Conservation (phyloP, 257 asterid species). For the Solanum megistacrolobum region DNA sequence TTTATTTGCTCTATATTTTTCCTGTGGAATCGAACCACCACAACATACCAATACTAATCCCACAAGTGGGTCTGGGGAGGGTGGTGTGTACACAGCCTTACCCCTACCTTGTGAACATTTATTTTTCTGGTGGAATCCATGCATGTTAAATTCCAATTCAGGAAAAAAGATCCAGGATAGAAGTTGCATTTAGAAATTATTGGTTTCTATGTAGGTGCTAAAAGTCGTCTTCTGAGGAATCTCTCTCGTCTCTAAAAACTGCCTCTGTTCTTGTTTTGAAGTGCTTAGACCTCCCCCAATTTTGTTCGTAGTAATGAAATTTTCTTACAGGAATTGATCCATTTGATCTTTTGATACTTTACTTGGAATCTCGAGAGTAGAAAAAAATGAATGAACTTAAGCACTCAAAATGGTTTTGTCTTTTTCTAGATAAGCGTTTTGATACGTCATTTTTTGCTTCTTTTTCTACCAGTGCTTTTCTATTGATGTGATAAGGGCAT, state of each 20-base stretch:
- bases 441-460: background rate
- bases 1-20: background rate
- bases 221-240: background rate
- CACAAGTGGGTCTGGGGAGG: background rate
- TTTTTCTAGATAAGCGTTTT: background rate
- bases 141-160: background rate
- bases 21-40: background rate
- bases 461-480: background rate
- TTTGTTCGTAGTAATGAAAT: background rate
- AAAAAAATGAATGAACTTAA: background rate
- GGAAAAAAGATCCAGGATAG: background rate
- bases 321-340: background rate
- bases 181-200: background rate
- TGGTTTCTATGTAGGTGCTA: background rate
- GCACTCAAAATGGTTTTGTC: background rate
- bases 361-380: background rate
- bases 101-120: background rate
- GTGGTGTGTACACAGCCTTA: background rate
- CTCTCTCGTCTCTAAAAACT: background rate
- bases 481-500: background rate
- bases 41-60: background rate
- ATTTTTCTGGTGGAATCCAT: background rate
- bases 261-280: background rate
- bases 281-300: background rate
- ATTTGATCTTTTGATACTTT: background rate